phyloP scores from a whole-genome alignment of 2,329 filamentous ascomycete species.

The Aspergillus viridinutans region DNA sequence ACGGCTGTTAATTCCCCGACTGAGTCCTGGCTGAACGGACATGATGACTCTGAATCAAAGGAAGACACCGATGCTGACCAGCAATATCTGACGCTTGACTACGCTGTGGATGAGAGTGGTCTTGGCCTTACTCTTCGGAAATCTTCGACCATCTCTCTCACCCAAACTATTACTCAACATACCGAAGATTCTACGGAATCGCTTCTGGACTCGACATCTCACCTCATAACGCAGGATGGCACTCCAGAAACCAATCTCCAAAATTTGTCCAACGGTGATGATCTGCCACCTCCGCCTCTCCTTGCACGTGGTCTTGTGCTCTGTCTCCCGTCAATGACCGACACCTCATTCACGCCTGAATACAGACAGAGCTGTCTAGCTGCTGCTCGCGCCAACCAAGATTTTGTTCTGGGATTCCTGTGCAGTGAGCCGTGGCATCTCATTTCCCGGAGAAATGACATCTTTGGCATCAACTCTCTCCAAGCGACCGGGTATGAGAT shows the following conservation, averaged over 20 bases:
- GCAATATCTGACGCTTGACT: slow-evolving; percentile 22
- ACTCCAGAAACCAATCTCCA: slow-evolving; percentile 5
- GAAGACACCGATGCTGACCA: slow-evolving; percentile 12
- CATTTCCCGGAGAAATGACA: slow-evolving; percentile 24
- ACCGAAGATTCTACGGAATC: slow-evolving; percentile 26
- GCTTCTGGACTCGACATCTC: slow-evolving; percentile 7
- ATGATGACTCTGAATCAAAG: slow-evolving; percentile 6
- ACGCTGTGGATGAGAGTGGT: slow-evolving; percentile 13
- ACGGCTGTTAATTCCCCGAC: slow-evolving; percentile 23
- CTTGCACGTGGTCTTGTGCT: slow-evolving; percentile 35
- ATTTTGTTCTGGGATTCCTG: slow-evolving; percentile 38
- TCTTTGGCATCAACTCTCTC: slow-evolving; percentile 21
- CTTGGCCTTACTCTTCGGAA: slow-evolving; percentile 29
- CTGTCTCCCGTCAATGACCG: slow-evolving; percentile 29
- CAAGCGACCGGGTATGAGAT: slow-evolving; percentile 14
- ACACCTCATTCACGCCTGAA: slow-evolving; percentile 29
- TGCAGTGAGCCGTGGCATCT: slow-evolving; percentile 34
- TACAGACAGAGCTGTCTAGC: slow-evolving; percentile 34
- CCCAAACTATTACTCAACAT: slow-evolving; percentile 36
- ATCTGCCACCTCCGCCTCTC: slow-evolving; percentile 30
- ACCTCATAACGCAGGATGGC: slow-evolving; percentile 7
- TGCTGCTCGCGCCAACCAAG: slow-evolving; percentile 37
- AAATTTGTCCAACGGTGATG: slow-evolving; percentile 18
- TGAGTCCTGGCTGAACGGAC: slow-evolving; percentile 10
- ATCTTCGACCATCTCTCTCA: slow-evolving; percentile 40